Evolutionary conservation across 306 rosid genomes (phyloP).

Genomic region (Sechiopsis laciniata): DNA sequence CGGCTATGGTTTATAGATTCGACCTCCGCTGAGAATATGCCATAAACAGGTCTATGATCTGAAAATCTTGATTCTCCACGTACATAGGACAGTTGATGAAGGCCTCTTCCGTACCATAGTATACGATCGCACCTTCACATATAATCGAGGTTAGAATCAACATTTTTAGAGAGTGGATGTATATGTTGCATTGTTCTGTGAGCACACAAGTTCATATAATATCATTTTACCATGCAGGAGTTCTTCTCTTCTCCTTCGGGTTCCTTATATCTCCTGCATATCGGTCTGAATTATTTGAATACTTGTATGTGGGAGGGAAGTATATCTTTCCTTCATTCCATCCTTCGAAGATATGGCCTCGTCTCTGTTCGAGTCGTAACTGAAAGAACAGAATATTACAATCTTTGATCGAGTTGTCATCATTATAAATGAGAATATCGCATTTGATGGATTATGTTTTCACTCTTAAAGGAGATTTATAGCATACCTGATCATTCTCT

Average conservation of each 20-base stretch:
- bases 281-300: slow-evolving; percentile 86
- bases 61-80: slow-evolving; percentile 97
- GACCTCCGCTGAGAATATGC: slow-evolving; percentile 75
- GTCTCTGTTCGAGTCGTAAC: slow-evolving; percentile 73
- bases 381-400: slow-evolving; percentile 34
- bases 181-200: too few species aligned
- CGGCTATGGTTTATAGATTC: slow-evolving; percentile 66
- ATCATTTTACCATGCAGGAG: slow-evolving; percentile 80
- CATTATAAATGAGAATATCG: neutral
- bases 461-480: neutral
- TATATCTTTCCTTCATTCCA: slow-evolving; percentile 93
- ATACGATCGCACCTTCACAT: slow-evolving; percentile 96
- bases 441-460: too few species aligned
- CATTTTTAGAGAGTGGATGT: neutral
- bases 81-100: slow-evolving; percentile 79
- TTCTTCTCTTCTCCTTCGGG: slow-evolving; percentile 89
- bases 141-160: slow-evolving; percentile 1
- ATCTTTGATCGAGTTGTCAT: slow-evolving; percentile 26
- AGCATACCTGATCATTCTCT: slow-evolving; percentile 90
- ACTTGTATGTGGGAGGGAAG: slow-evolving; percentile 98
- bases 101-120: slow-evolving; percentile 90
- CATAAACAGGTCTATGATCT: slow-evolving; percentile 90
- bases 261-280: slow-evolving; percentile 81
- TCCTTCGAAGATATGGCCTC: slow-evolving; percentile 74
- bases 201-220: neutral